Evolutionary conservation across 331 rosid genomes (phyloP).

Genomic region (Phaseolus coccineus): DNA sequence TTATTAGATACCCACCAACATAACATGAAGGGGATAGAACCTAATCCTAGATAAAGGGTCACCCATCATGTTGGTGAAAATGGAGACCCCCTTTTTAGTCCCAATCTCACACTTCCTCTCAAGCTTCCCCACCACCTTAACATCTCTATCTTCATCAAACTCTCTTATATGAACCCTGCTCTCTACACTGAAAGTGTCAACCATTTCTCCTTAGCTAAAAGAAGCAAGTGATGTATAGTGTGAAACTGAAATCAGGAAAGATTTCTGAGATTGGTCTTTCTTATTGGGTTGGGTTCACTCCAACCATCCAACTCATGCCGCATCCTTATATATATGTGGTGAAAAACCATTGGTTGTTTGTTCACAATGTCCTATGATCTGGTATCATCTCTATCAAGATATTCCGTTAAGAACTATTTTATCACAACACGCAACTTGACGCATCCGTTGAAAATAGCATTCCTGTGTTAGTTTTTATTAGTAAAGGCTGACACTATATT

Average conservation of each 20-base stretch:
- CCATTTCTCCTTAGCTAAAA: slow-evolving; percentile 56
- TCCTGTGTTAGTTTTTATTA: slow-evolving; percentile 10
- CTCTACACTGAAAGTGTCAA: slow-evolving; percentile 44
- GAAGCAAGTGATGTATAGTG: slow-evolving; percentile 43
- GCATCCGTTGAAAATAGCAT: slow-evolving; percentile 39
- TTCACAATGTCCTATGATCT: slow-evolving; percentile 21
- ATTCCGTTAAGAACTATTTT: slow-evolving; percentile 22
- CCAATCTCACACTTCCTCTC: slow-evolving; percentile 81
- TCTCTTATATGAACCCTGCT: slow-evolving; percentile 67
- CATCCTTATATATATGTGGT: slow-evolving; percentile 40
- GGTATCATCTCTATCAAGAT: not conserved
- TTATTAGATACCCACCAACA: slow-evolving; percentile 62
- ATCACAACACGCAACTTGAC: slow-evolving; percentile 33
- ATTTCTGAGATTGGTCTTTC: slow-evolving; percentile 25
- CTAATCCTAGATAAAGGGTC: slow-evolving; percentile 84
- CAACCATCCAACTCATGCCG: slow-evolving; percentile 25
- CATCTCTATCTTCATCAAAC: slow-evolving; percentile 69
- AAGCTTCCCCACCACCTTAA: slow-evolving; percentile 77
- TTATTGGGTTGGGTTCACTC: slow-evolving; percentile 39
- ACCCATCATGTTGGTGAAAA: slow-evolving; percentile 65
- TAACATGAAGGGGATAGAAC: slow-evolving; percentile 74
- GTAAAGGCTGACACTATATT: slow-evolving; percentile 43
- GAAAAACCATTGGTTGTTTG: slow-evolving; percentile 13
- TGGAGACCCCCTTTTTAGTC: slow-evolving; percentile 72
- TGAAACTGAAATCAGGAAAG: slow-evolving; percentile 30